Conservation (phyloP, 2,329 filamentous ascomycete species). For the Paecilomyces niveus region DNA sequence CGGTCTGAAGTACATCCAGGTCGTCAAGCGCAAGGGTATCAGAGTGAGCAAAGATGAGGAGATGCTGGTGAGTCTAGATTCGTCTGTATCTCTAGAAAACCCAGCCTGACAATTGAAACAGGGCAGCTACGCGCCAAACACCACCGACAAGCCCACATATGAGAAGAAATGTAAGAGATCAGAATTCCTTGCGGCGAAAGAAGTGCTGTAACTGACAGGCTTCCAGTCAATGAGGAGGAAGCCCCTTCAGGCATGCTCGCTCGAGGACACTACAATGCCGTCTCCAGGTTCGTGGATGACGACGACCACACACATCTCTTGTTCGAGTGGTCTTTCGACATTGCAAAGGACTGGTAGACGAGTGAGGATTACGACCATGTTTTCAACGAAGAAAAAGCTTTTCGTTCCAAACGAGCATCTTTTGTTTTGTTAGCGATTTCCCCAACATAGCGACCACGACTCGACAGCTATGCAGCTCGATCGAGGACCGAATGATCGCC, state of each 20-base stretch:
- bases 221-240: constrained; percentile 76
- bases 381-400: background rate
- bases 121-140: constrained; percentile 92
- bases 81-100: background rate
- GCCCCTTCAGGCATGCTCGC: constrained; percentile 86
- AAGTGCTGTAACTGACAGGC: background rate
- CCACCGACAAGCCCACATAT: constrained; percentile 75
- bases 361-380: background rate
- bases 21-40: constrained; percentile 83
- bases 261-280: constrained; percentile 82
- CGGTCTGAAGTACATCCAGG: constrained; percentile 91
- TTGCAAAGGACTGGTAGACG: constrained; percentile 60
- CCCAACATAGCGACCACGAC: background rate
- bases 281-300: constrained; percentile 89
- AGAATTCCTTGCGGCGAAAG: background rate
- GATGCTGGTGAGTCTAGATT: constrained; percentile 71
- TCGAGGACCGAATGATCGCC: background rate
- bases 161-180: constrained; percentile 75
- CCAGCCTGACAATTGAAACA: constrained; percentile 26
- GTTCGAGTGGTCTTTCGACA: constrained; percentile 96
- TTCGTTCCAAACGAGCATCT: background rate
- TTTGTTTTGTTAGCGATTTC: background rate
- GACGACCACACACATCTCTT: constrained; percentile 83
- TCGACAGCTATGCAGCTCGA: background rate
- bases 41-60: constrained; percentile 88